phyloP scores from a whole-genome alignment of 108 stramenopile genomes.

The Cyclostephanos tholiformis region DNA sequence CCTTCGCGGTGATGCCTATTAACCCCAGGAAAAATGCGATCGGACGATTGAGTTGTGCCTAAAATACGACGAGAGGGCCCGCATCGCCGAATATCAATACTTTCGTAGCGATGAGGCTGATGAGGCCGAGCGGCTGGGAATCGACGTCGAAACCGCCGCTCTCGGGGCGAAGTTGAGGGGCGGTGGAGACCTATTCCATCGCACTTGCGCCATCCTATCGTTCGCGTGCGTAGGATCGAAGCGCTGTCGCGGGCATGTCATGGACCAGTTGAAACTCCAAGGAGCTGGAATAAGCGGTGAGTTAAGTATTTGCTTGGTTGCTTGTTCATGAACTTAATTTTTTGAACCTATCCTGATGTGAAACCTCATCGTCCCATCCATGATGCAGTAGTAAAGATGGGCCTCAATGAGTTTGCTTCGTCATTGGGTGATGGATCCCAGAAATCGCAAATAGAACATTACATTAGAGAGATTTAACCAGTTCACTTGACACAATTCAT shows the following conservation, averaged over 20 bases:
- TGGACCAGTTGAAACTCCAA: slow-evolving; percentile 59
- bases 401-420: slow-evolving; percentile 42
- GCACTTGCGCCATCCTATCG: slow-evolving; percentile 68
- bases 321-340: not conserved
- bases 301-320: slow-evolving; percentile 1
- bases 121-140: slow-evolving; percentile 46
- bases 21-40: slow-evolving; percentile 65
- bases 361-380: not conserved
- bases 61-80: slow-evolving; percentile 70
- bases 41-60: slow-evolving; percentile 73
- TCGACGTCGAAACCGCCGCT: slow-evolving; percentile 64
- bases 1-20: not conserved
- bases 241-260: slow-evolving; percentile 69
- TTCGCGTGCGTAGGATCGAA: slow-evolving; percentile 67
- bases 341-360: not conserved
- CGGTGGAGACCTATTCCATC: slow-evolving; percentile 80
- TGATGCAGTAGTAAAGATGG: slow-evolving; percentile 36
- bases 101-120: slow-evolving; percentile 66
- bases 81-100: slow-evolving; percentile 76
- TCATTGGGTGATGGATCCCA: slow-evolving; percentile 36
- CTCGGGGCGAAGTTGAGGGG: slow-evolving; percentile 75
- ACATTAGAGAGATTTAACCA: slow-evolving; percentile 32
- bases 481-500: not conserved
- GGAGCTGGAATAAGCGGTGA: slow-evolving; percentile 66
- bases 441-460: slow-evolving; percentile 48